A percentile compares a stretch with the other conserved stretches of the same genome.
These are phyloP conservation scores for Pneumocystis wakefieldiae DNA, from an alignment of 1,139 yeast genomes.

Conservation along the genomic window DNA sequence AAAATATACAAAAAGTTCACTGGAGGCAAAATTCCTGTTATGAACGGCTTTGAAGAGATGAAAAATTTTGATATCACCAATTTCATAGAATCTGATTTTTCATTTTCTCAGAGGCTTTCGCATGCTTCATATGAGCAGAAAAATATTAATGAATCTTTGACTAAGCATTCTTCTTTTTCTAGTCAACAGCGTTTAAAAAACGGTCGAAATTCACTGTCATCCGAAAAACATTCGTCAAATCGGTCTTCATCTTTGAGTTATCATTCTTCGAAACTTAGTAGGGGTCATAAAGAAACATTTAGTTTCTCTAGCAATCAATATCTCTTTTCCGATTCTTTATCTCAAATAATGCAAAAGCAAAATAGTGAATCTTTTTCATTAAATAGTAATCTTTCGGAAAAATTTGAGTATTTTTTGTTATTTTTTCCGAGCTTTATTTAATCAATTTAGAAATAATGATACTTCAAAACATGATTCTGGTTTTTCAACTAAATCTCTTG, in stretches of 20 bases:
- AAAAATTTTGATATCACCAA: not conserved
- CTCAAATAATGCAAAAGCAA: not conserved
- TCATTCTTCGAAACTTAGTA: not conserved
- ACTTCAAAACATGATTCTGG: not conserved
- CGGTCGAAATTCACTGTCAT: not conserved
- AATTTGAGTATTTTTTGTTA: not conserved
- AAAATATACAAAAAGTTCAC: constrained; percentile 54
- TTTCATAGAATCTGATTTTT: not conserved
- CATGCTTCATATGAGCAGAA: not conserved
- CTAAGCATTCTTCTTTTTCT: not conserved
- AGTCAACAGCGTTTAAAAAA: not conserved
- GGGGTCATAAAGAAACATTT: not conserved
- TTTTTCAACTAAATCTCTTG: not conserved
- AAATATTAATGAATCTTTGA: not conserved
- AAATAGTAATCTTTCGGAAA: not conserved
- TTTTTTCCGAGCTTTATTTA: not conserved
- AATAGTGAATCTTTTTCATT: not conserved
- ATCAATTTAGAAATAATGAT: not conserved
- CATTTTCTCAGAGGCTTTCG: not conserved
- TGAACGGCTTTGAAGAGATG: constrained; percentile 26
- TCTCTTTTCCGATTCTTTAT: not conserved
- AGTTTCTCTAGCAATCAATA: not conserved
- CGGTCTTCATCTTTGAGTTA: not conserved
- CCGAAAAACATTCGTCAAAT: not conserved
- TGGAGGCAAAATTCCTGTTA: constrained; percentile 49